Evolutionary conservation across 345 rosid genomes (phyloP), one percentile per base, ranked within the genome.

Genomic region (Bruguiera sexangula): DNA sequence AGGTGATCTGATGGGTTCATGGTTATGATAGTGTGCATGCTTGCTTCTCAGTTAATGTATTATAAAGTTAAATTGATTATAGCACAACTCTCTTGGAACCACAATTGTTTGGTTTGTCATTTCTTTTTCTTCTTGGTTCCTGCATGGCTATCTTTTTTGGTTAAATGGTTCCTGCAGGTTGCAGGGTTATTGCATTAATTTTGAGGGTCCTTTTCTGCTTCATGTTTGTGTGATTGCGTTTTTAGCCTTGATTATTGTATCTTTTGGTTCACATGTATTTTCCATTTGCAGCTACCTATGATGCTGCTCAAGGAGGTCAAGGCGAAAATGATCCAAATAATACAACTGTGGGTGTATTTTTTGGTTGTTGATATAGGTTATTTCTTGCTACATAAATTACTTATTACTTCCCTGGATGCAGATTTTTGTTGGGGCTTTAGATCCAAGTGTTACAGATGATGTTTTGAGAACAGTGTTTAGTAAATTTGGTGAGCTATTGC

Each of bases 391-490:
- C 46, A 32, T 29, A 22, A 68, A 76, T 59, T 79, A 82, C 68
- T 61, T 6, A 11, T 69, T 53, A 71, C 71, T 16, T 65, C 69
- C 68, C 48, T 22, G 51, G 60, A 46, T 79, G 73, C 84, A 92
- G 99, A 86, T 92, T 66, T 95, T 95, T 79, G 97, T 92, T 0
- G 99, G 99, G 59, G 96, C 89, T 19, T 78, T 95, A 83, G 99
- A 92, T 84, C 84, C 89, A 50, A 85, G 88, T 74, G 96, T 95
- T 72, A 78, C 98, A 24, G 99, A 95, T 78, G 99, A 95, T 30
- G 51, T 67, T 60, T 80, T 95, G 83, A 88, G 87, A 80, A 78
- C 86, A 57, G 82, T 92, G 36, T 95, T 95, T 76, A 79, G 96
- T 76, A 91, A 95, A 77, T 88, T 79, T 79, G 99, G 99, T 18